phyloP scores from a whole-genome alignment of 2,329 filamentous ascomycete genomes.

The Mollisia scopiformis region DNA sequence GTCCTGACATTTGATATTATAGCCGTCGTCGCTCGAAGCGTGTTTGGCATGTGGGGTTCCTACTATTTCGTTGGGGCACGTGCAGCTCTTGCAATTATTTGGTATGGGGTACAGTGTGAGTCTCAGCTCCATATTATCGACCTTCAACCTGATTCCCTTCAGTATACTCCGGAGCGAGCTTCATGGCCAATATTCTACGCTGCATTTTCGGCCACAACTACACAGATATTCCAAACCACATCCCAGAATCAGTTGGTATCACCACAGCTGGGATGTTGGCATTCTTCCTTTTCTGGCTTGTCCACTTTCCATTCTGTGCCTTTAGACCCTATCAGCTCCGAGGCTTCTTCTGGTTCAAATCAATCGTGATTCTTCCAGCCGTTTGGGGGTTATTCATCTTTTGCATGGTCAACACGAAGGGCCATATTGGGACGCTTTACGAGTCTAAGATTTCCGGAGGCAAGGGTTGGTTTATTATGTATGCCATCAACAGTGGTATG shows the following conservation, averaged over 20 bases:
- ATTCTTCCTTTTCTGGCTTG: conserved; percentile 58
- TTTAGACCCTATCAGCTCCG: conserved; percentile 48
- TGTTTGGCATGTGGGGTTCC: conserved; percentile 50
- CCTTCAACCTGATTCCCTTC: conserved; percentile 19
- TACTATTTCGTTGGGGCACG: conserved; percentile 44
- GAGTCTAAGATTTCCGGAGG: conserved; percentile 16
- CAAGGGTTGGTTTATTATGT: conserved; percentile 42
- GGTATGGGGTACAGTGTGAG: conserved; percentile 68
- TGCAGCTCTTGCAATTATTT: conserved; percentile 49
- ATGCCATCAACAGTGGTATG: conserved; percentile 43
- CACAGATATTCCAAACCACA: conserved; percentile 42
- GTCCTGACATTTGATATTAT: too few species aligned
- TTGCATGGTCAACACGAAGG: conserved; percentile 43
- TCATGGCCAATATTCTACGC: conserved; percentile 46
- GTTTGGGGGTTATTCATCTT: conserved; percentile 44
- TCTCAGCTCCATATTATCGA: conserved; percentile 32
- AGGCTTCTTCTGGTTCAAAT: conserved; percentile 50
- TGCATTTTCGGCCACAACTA: conserved; percentile 46
- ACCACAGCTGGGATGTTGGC: conserved; percentile 44
- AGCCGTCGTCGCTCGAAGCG: conserved; percentile 36
- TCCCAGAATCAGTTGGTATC: conserved; percentile 42
- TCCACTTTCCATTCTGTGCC: conserved; percentile 51
- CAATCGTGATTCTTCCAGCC: conserved; percentile 41
- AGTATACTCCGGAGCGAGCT: conserved; percentile 52
- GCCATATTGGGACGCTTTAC: conserved; percentile 35